phyloP scores from a whole-genome alignment of 2,329 filamentous ascomycete genomes.

The Tolypocladium tropicale region DNA sequence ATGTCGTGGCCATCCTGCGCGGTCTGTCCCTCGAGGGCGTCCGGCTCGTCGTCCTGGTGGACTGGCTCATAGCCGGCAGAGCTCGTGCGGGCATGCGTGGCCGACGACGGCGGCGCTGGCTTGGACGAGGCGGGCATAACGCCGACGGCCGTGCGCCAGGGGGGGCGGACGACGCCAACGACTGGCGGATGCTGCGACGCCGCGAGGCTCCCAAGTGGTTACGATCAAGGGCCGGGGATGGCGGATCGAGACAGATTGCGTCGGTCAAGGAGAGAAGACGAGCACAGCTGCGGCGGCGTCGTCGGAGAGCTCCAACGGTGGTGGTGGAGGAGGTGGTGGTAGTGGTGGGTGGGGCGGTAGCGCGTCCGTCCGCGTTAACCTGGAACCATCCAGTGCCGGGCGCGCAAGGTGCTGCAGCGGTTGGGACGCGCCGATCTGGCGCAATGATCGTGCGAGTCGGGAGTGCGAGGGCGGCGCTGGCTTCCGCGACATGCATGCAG shows the following conservation, averaged over 20 bases:
- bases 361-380: not conserved
- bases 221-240: not conserved
- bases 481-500: not conserved
- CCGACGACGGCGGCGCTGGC: slow-evolving; percentile 4
- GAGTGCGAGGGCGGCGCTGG: not conserved
- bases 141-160: not conserved
- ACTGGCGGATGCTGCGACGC: not conserved
- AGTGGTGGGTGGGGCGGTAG: not conserved
- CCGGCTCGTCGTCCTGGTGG: slow-evolving; percentile 19
- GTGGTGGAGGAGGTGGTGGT: too few relatives aligned
- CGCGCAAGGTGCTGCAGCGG: not conserved
- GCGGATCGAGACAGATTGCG: not conserved
- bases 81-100: slow-evolving; percentile 1
- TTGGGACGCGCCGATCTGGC: not conserved
- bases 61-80: slow-evolving; percentile 20
- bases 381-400: not conserved
- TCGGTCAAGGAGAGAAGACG: not conserved
- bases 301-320: not conserved
- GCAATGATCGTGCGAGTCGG: not conserved
- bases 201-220: not conserved
- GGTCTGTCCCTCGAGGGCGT: slow-evolving; percentile 2
- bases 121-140: not conserved
- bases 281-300: not conserved
- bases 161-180: not conserved
- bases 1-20: slow-evolving; percentile 5